These are phyloP conservation scores for Erigeron canadensis DNA, from an alignment of 129 eudicot genomes.

Conservation along the genomic window DNA sequence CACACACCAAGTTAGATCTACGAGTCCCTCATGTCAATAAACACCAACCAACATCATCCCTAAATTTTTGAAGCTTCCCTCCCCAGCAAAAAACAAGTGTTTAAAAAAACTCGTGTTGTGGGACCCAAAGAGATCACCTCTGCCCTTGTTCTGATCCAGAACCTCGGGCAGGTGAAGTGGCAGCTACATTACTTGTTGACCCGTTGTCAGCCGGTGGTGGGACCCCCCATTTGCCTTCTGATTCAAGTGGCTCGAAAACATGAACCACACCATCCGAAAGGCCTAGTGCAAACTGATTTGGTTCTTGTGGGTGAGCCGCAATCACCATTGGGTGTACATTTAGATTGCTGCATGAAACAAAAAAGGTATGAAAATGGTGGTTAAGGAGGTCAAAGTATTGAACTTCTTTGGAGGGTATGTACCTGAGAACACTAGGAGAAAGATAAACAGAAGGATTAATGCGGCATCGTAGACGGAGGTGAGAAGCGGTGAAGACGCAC, in stretches of 20 bases:
- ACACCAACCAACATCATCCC: slow-evolving; percentile 25
- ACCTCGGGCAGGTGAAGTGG: slow-evolving; percentile 67
- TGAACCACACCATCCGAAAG: slow-evolving; percentile 88
- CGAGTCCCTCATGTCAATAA: slow-evolving; percentile 27
- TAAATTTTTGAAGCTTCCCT: slow-evolving; percentile 12
- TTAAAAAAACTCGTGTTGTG: slow-evolving; percentile 38
- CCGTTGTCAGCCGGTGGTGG: slow-evolving; percentile 81
- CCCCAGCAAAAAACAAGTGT: slow-evolving; percentile 34
- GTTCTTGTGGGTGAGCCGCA: slow-evolving; percentile 94
- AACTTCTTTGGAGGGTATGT: neutral
- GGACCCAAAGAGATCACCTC: slow-evolving; percentile 45
- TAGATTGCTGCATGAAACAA: slow-evolving; percentile 47
- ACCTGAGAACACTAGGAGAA: slow-evolving; percentile 36
- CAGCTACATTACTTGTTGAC: slow-evolving; percentile 59
- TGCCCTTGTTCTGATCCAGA: slow-evolving; percentile 78
- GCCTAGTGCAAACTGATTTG: slow-evolving; percentile 93
- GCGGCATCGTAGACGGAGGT: slow-evolving; percentile 69
- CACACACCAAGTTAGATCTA: slow-evolving; percentile 37
- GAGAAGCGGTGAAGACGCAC: slow-evolving; percentile 76
- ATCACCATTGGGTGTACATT: slow-evolving; percentile 82
- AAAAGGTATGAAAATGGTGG: neutral
- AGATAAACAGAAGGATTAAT: slow-evolving; percentile 80
- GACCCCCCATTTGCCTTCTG: slow-evolving; percentile 92
- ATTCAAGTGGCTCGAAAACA: slow-evolving; percentile 90
- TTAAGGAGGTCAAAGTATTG: neutral